Conservation (phyloP, 768 basidiomycete species). For the Amanita pseudoporphyria region DNA sequence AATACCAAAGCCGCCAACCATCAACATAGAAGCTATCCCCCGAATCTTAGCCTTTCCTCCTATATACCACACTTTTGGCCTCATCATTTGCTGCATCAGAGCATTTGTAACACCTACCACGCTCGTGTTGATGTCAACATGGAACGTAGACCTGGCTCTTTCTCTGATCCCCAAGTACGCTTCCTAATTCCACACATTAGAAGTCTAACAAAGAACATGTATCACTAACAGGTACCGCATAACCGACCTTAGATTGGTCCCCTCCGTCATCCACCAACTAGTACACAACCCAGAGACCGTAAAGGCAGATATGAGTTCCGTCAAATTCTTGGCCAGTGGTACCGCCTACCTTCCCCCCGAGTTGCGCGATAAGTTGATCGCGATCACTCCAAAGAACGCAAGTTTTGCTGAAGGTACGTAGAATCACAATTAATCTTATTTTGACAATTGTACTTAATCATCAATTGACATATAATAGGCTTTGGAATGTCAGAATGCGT, state of each 20-base stretch:
- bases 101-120: too few species aligned
- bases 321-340: conserved; percentile 37
- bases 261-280: conserved; percentile 57
- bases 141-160: conserved; percentile 32
- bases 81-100: conserved; percentile 42
- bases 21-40: conserved; percentile 33
- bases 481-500: conserved; percentile 69
- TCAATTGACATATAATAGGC: conserved; percentile 24
- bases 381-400: conserved; percentile 24
- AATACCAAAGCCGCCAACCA: too few species aligned
- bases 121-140: conserved; percentile 51
- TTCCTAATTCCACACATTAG: too few species aligned
- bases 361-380: conserved; percentile 26
- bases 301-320: conserved; percentile 42
- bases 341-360: too few species aligned
- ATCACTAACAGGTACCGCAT: conserved; percentile 56
- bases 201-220: too few species aligned
- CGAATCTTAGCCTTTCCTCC: conserved; percentile 52
- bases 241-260: conserved; percentile 42
- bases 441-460: neutral
- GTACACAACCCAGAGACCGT: conserved; percentile 42
- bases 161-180: too few species aligned
- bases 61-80: conserved; percentile 57
- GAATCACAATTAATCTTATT: neutral
- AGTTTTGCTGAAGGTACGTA: conserved; percentile 37